phyloP scores from a whole-genome alignment of 2,329 filamentous ascomycete species.

The Cryphonectria naterciae region DNA sequence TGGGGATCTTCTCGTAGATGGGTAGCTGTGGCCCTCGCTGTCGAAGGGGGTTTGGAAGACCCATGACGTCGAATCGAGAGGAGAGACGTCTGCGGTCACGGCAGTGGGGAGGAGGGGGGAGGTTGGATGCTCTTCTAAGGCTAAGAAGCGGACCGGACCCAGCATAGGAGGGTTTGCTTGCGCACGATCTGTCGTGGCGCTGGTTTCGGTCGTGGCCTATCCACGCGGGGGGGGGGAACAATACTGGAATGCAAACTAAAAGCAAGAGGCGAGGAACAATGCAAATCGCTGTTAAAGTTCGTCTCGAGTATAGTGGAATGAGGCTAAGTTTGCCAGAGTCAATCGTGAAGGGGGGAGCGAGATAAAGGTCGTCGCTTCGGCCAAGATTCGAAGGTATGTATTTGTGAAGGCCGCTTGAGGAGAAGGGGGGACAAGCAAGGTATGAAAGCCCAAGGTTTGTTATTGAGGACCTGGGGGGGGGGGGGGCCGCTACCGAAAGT shows the following conservation, averaged over 20 bases:
- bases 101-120: constrained; percentile 12
- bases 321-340: not conserved
- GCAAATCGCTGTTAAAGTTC: not conserved
- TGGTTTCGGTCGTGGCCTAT: constrained; percentile 6
- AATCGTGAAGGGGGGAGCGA: constrained; percentile 1
- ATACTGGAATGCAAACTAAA: not conserved
- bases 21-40: constrained; percentile 51
- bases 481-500: not conserved
- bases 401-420: not conserved
- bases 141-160: constrained; percentile 8
- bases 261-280: not conserved
- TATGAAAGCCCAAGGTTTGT: not conserved
- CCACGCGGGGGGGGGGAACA: not conserved
- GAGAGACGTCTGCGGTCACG: constrained; percentile 11
- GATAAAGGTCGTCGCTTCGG: constrained; percentile 2
- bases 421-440: not conserved
- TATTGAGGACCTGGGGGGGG: not conserved
- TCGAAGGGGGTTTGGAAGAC: constrained; percentile 47
- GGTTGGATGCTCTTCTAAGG: not conserved
- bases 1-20: constrained; percentile 53
- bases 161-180: not conserved
- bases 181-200: not conserved
- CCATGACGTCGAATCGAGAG: constrained; percentile 24
- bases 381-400: constrained; percentile 11
- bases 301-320: not conserved